Conservation (phyloP, 768 basidiomycete species). For the Lactifluus rugatus region DNA sequence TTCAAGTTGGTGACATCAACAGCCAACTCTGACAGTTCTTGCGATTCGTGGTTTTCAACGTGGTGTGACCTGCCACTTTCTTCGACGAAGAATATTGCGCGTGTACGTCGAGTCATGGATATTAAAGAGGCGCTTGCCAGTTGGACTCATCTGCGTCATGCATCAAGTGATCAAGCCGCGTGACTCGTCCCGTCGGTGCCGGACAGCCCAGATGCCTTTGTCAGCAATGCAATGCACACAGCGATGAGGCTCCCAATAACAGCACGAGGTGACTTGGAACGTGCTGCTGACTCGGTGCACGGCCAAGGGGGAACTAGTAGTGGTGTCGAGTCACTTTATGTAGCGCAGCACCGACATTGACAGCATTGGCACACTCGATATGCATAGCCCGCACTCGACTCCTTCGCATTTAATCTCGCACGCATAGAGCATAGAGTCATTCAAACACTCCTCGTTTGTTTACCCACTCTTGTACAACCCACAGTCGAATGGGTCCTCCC, state of each 20-base stretch:
- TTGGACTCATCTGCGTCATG: no score
- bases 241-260: neutral
- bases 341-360: neutral
- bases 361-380: neutral
- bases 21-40: no score
- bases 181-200: neutral
- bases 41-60: no score
- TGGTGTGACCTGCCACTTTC: no score
- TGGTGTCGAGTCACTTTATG: constrained; percentile 5
- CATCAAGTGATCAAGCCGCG: no score
- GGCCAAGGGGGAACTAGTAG: neutral
- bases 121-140: no score
- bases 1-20: no score
- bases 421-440: neutral
- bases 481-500: constrained; percentile 5
- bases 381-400: neutral
- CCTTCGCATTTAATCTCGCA: neutral
- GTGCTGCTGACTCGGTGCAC: neutral
- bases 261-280: neutral
- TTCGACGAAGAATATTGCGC: no score
- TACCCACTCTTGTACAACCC: no score
- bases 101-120: no score
- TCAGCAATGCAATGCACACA: neutral
- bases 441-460: neutral
- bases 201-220: neutral